Evolutionary conservation across 2,329 filamentous ascomycete genomes (phyloP).

Genomic region (Arachnopeziza araneosa): DNA sequence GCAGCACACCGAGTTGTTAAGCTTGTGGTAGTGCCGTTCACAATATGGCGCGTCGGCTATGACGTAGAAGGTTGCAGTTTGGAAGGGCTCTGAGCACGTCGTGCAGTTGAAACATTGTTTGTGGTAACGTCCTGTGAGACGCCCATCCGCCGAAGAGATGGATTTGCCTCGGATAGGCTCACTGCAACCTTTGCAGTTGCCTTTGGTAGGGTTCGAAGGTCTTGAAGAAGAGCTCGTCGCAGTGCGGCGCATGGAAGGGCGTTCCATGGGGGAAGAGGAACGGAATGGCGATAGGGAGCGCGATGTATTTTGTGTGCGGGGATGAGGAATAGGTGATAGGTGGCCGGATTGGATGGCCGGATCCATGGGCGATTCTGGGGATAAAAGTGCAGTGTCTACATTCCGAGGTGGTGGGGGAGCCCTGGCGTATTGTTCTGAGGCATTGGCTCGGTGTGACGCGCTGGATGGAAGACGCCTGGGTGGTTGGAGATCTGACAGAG

Average conservation of each 20-base stretch:
- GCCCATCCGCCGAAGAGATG: slow-evolving; percentile 86
- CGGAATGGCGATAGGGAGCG: background rate
- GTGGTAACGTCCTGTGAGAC: slow-evolving; percentile 89
- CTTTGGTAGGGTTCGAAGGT: slow-evolving; percentile 36
- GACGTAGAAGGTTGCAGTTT: slow-evolving; percentile 89
- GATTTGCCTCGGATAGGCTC: slow-evolving; percentile 81
- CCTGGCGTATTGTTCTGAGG: slow-evolving; percentile 13
- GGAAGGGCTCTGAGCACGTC: slow-evolving; percentile 74
- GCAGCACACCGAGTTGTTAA: slow-evolving; percentile 81
- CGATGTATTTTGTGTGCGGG: background rate
- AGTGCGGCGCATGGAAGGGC: background rate
- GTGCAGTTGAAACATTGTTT: slow-evolving; percentile 91
- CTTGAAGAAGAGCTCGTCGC: slow-evolving; percentile 37
- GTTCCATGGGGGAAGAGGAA: background rate
- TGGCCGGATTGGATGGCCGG: slow-evolving; percentile 38
- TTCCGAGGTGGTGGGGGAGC: slow-evolving; percentile 10
- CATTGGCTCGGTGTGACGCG: slow-evolving; percentile 24
- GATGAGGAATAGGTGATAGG: background rate
- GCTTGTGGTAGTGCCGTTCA: slow-evolving; percentile 83
- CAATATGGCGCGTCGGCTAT: slow-evolving; percentile 84
- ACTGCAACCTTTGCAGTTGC: slow-evolving; percentile 78
- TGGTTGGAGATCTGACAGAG: slow-evolving; percentile 39
- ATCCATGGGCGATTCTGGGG: slow-evolving; percentile 42
- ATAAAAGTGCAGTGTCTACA: slow-evolving; percentile 13
- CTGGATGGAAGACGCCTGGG: slow-evolving; percentile 25